These are phyloP conservation scores for Acanthamoeba sp. DNA, from an alignment of 208 protist genomes.

Conservation along the genomic window DNA sequence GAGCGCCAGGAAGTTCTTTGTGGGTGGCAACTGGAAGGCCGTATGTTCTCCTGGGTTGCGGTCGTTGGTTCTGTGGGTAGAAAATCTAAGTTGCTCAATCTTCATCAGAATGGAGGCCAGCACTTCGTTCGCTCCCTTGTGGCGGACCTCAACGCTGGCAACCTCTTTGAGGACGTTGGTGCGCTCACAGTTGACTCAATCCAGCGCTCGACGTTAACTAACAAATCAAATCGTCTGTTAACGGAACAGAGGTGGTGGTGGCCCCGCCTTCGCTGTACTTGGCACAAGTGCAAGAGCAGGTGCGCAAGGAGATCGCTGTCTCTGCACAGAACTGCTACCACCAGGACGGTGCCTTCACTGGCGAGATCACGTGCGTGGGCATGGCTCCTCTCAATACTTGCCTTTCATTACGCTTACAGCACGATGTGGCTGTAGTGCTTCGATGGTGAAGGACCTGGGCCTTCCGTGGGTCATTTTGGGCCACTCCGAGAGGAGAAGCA, in stretches of 20 bases:
- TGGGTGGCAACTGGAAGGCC: constrained; percentile 85
- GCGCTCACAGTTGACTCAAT: too few species aligned
- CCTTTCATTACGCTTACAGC: too few species aligned
- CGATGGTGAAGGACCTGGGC: constrained; percentile 95
- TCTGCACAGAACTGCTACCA: constrained; percentile 80
- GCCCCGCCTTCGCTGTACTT: constrained; percentile 78
- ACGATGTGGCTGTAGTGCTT: too few species aligned
- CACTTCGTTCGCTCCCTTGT: constrained; percentile 35
- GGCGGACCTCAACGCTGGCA: constrained; percentile 46
- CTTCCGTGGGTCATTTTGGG: constrained; percentile 97
- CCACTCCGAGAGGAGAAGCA: constrained; percentile 97
- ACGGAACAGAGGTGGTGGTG: constrained; percentile 80
- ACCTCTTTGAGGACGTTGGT: constrained; percentile 8
- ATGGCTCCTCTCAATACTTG: too few species aligned
- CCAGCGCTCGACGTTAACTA: too few species aligned
- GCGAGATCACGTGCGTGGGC: constrained; percentile 78
- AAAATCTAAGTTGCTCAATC: too few species aligned
- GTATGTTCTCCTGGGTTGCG: not conserved
- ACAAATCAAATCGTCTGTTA: too few species aligned
- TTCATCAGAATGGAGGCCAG: constrained; percentile 22
- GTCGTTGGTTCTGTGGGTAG: too few species aligned
- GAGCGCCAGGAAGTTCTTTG: constrained; percentile 78
- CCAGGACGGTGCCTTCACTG: constrained; percentile 82
- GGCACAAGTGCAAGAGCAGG: not conserved
- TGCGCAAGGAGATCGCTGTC: constrained; percentile 74